Base-by-base conservation (phyloP, 2,329 filamentous ascomycete species). In the Monosporascus cannonballus region DNA sequence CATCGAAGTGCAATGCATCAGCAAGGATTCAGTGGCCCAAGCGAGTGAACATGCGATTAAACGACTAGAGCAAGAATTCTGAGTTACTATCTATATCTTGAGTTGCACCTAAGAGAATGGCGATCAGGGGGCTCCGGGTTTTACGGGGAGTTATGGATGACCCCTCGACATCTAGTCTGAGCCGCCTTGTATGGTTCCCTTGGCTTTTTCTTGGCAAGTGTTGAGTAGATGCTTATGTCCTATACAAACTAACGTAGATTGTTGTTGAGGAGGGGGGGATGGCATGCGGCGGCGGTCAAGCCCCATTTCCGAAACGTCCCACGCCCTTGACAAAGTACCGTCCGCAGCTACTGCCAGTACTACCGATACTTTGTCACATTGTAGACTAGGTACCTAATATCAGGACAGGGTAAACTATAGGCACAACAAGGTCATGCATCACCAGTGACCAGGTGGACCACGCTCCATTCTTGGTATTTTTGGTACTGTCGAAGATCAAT, bases 111-210 rank as follows among this genome's bases (percentile, higher is more conserved):
- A 52, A 41, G 49, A 56, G 52, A 47, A 51, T 47, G 46, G 42
- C 42, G 41, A 24, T 25, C 24, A 47, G 20, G 17, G 39, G 36
- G 47, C 48, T 49, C 45, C 24, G 45, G 57, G 54, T 59, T 52
- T 50, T 52, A 52, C 55, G 55, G 55, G 55, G 48, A 34, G 20
- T 44, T 47, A 25, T 25, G 47, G 36, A 20, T 59, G 27, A 30
- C 27, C 27, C 9, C 9, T 34, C 30, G 30, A 34, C 8, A 3
- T 30, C 27, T 7, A 6, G 24, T 25, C 6, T 9, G 27, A 11
- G 27, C 27, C 8, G 27, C 27, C 27, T 27, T 27, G 9, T 27
- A 18, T 41, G 18, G 11, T 2, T 7, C 38, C 11, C 42, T 46
- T 30, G 42, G 42, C 42, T 24, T 46, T 9, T 22, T 25, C 42